Evolutionary conservation across 352 stramenopile species (phyloP), one percentile per base, ranked within the genome.

Genomic region (Pythium grandisporangium): DNA sequence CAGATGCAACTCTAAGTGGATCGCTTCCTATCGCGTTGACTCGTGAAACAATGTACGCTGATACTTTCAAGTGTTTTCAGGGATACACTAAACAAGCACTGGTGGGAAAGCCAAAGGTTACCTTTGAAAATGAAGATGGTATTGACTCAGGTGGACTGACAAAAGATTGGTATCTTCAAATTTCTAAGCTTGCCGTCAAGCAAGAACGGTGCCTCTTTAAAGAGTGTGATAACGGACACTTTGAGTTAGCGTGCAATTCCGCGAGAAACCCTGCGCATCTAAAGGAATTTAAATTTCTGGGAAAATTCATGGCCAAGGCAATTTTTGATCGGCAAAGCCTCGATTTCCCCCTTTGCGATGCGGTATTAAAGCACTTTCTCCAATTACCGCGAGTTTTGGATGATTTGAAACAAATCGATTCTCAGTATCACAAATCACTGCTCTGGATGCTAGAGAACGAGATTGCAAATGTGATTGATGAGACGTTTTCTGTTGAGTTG

Each of bases 121-220:
- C 76, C 6, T 95, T 90, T 27, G 57, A 72, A 26, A 75, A 86
- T 25, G 84, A 95, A 56, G 62, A 61, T 17, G 84, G 84, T 17
- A 95, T 95, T 39, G 84, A 95, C 49, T 91, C 74, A 13, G 84
- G 84, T 14, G 84, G 84, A 8, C 56, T 95, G 11, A 93, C 84
- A 4, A 95, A 95, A 42, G 83, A 95, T 55, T 95, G 83, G 83
- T 95, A 83, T 48, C 52, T 95, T 1, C 70, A 82, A 43, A 55
- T 93, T 16, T 88, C 75, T 12, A 69, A 80, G 23, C 49, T 68
- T 1, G 51, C 61, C 14, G 56, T 57, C 1, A 45, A 59, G 17
- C 70, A 66, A 24, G 41, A 44, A 16, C 65, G 55, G 1, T 34
- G 43, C 12, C 47, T 90, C 7, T 86, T 88, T 46, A 70, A 66